A percentile compares a stretch with the other conserved stretches of the same genome.
Conservation (phyloP, 1,284 basidiomycete genomes). For the Cutaneotrichosporon sp. region DNA sequence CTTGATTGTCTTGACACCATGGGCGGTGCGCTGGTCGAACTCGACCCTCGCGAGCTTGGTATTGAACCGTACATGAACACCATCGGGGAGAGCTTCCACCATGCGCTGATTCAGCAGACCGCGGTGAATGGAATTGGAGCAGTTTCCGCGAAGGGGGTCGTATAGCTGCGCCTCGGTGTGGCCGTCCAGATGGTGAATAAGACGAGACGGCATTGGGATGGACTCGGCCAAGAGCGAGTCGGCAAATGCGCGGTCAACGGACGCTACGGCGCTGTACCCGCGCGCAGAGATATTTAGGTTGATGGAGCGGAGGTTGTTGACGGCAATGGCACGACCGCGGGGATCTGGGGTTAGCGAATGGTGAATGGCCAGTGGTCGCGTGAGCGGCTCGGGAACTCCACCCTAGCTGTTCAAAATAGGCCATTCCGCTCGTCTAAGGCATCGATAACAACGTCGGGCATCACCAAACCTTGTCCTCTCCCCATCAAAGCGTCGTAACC, state of each 20-base stretch:
- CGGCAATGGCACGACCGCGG: slow-evolving; percentile 32
- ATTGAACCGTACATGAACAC: slow-evolving; percentile 68
- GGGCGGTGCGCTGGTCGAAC: slow-evolving; percentile 50
- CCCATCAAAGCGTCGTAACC: too few relatives aligned
- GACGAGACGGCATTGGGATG: slow-evolving; percentile 91
- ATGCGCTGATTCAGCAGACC: slow-evolving; percentile 79
- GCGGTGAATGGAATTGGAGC: slow-evolving; percentile 89
- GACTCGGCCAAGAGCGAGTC: slow-evolving; percentile 69
- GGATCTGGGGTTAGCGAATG: slow-evolving; percentile 36
- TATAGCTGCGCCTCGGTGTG: slow-evolving; percentile 74
- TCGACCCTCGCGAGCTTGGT: slow-evolving; percentile 81
- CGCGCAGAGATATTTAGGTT: slow-evolving; percentile 94
- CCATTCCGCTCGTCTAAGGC: too few relatives aligned
- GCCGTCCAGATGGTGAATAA: slow-evolving; percentile 80
- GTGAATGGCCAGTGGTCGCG: too few relatives aligned
- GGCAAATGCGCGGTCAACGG: slow-evolving; percentile 69
- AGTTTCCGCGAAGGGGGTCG: slow-evolving; percentile 75
- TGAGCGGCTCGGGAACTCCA: too few relatives aligned
- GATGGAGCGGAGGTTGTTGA: slow-evolving; percentile 65
- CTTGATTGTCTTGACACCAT: slow-evolving; percentile 16
- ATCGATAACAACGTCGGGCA: too few relatives aligned
- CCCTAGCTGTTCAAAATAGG: too few relatives aligned
- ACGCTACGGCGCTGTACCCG: slow-evolving; percentile 78
- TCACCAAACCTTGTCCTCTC: too few relatives aligned
- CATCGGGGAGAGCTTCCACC: slow-evolving; percentile 58